These are phyloP conservation scores for Trametes sp. DNA, from an alignment of 1,284 basidiomycete species.

Conservation along the genomic window DNA sequence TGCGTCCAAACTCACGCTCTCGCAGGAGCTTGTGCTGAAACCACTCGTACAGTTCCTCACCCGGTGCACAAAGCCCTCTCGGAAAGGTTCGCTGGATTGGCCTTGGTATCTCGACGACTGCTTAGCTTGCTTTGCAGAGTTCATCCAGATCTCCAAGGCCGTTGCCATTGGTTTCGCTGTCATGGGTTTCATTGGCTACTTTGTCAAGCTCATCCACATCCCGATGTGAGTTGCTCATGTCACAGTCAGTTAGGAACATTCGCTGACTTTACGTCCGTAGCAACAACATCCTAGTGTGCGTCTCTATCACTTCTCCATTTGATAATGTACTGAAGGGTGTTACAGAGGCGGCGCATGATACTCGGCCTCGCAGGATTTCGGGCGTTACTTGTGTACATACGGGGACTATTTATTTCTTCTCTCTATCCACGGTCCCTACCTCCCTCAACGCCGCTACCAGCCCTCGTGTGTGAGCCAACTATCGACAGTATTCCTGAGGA, in stretches of 20 bases:
- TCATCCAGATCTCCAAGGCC: conserved; percentile 90
- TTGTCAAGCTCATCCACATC: conserved; percentile 96
- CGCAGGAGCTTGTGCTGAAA: not conserved
- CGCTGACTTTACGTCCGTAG: conserved; percentile 51
- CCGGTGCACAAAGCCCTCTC: conserved; percentile 97
- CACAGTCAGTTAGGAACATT: conserved; percentile 5
- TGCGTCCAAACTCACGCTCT: conserved; percentile 48
- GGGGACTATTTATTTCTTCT: conserved; percentile 33
- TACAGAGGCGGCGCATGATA: conserved; percentile 64
- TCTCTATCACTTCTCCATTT: conserved; percentile 36
- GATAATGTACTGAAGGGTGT: conserved; percentile 2
- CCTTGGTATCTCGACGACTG: not conserved
- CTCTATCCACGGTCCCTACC: conserved; percentile 2
- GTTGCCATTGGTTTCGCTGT: conserved; percentile 95
- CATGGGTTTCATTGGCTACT: conserved; percentile 98
- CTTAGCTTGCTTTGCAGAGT: conserved; percentile 63
- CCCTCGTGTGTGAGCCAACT: not conserved
- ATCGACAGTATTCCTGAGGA: not conserved
- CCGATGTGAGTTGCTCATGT: conserved; percentile 76
- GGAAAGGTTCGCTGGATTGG: conserved; percentile 71
- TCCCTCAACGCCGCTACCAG: not conserved
- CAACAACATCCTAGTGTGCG: conserved; percentile 96
- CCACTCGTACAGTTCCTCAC: conserved; percentile 81
- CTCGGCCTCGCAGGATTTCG: conserved; percentile 10
- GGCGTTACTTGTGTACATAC: conserved; percentile 30